Evolutionary conservation across 805 yeast species (phyloP).

Genomic region (Candida dajiaensis): DNA sequence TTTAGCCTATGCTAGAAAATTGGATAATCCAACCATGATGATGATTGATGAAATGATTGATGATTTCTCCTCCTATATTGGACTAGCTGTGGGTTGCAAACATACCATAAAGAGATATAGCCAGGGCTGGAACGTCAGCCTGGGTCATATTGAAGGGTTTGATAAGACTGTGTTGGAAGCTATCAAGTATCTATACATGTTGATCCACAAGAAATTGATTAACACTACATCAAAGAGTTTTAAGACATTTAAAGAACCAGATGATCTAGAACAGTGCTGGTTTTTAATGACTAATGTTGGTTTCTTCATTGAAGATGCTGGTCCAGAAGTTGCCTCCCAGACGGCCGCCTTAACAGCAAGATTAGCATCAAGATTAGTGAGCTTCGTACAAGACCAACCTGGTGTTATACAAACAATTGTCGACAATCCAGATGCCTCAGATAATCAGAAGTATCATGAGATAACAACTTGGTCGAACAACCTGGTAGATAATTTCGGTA

Average conservation of each 20-base stretch:
- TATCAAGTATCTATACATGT: constrained; percentile 60
- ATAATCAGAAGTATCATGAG: constrained; percentile 27
- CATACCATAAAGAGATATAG: constrained; percentile 57
- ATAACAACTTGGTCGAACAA: constrained; percentile 39
- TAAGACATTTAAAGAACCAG: constrained; percentile 87
- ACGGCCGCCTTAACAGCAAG: constrained; percentile 61
- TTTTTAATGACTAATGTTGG: constrained; percentile 72
- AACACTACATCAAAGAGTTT: constrained; percentile 70
- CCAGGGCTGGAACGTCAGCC: constrained; percentile 62
- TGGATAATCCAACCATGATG: constrained; percentile 86
- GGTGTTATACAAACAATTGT: constrained; percentile 48
- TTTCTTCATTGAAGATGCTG: constrained; percentile 71
- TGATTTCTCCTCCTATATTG: constrained; percentile 73
- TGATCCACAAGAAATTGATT: constrained; percentile 70
- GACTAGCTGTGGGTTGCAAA: constrained; percentile 69
- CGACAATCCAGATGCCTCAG: constrained; percentile 1
- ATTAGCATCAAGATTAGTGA: constrained; percentile 59
- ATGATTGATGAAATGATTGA: constrained; percentile 92
- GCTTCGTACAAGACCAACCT: constrained; percentile 68
- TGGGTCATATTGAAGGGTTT: constrained; percentile 54
- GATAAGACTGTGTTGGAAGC: constrained; percentile 71
- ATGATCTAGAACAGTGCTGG: constrained; percentile 82
- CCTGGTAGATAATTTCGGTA: constrained; percentile 65
- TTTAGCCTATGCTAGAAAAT: constrained; percentile 67
- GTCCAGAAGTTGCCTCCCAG: constrained; percentile 73